Evolutionary conservation across 23 red algal species (phyloP).

Genomic region (Agarophyton chilense): DNA sequence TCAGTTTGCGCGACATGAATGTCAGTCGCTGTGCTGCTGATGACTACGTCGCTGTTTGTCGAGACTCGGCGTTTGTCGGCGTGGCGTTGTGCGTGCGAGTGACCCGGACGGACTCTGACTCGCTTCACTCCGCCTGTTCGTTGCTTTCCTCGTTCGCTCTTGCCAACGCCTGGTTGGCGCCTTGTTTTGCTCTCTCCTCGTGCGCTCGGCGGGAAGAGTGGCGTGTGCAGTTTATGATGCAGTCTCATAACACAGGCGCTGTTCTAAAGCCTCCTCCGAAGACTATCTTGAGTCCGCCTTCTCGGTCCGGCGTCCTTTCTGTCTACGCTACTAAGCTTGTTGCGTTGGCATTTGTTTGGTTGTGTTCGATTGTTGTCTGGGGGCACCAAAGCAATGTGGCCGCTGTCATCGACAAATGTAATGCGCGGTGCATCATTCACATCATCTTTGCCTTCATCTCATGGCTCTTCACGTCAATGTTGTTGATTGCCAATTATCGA

Average conservation of each 20-base stretch:
- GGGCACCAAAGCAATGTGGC: constrained; percentile 48
- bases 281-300: constrained; percentile 56
- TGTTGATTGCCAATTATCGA: constrained; percentile 53
- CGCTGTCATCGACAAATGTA: constrained; percentile 1
- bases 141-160: not conserved
- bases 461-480: constrained; percentile 28
- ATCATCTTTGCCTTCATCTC: constrained; percentile 44
- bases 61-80: not conserved
- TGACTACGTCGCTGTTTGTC: too few species aligned
- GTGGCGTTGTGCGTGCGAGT: not conserved
- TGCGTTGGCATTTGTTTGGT: constrained; percentile 52
- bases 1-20: not conserved
- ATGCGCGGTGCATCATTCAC: constrained; percentile 26
- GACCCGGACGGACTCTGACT: too few species aligned
- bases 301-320: constrained; percentile 54
- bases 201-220: too few species aligned
- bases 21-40: not conserved
- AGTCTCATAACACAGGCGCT: not conserved
- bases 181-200: too few species aligned
- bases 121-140: not conserved
- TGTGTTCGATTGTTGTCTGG: constrained; percentile 71
- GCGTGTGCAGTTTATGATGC: too few species aligned
- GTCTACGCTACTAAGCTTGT: constrained; percentile 52
- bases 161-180: too few species aligned
- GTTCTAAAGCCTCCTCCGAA: constrained; percentile 3